These are phyloP conservation scores for Erodium texanum DNA, from an alignment of 441 rosid genomes.

Conservation along the genomic window DNA sequence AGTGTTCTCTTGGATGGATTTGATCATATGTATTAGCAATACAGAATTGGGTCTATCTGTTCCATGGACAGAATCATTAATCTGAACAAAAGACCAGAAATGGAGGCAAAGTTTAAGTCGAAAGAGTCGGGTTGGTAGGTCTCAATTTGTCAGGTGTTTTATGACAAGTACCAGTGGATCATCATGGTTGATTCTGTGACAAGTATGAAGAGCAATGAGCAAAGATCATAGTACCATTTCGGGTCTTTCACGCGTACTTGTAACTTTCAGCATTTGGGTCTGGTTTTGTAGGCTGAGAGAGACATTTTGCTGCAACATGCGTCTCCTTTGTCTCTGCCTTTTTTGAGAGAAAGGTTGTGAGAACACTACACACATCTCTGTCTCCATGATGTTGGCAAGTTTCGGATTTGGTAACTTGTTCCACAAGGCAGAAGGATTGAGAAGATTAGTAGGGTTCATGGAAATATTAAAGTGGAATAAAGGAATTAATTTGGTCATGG, in stretches of 20 bases:
- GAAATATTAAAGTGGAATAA: too few species aligned
- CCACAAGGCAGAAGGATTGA: conserved; percentile 24
- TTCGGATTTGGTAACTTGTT: conserved; percentile 21
- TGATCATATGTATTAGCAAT: background rate
- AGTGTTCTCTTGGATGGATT: background rate
- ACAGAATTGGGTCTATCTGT: too few species aligned
- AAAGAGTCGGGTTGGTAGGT: background rate
- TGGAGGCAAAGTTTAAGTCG: background rate
- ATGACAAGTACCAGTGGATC: background rate
- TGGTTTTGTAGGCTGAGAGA: background rate
- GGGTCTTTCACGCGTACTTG: background rate
- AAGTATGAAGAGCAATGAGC: background rate
- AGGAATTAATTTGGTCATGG: too few species aligned
- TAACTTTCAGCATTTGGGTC: background rate
- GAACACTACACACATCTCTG: background rate
- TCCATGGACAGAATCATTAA: background rate
- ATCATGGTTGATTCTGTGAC: background rate
- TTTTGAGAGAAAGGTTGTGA: background rate
- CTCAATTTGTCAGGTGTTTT: background rate
- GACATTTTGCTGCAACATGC: background rate
- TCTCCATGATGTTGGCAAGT: conserved; percentile 17
- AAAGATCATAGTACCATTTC: background rate
- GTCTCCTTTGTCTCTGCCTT: too few species aligned
- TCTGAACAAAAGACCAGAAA: background rate
- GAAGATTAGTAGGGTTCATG: conserved; percentile 4